These are phyloP conservation scores for Dendrobium nobile DNA, from an alignment of 106 monocot genomes.

Conservation along the genomic window DNA sequence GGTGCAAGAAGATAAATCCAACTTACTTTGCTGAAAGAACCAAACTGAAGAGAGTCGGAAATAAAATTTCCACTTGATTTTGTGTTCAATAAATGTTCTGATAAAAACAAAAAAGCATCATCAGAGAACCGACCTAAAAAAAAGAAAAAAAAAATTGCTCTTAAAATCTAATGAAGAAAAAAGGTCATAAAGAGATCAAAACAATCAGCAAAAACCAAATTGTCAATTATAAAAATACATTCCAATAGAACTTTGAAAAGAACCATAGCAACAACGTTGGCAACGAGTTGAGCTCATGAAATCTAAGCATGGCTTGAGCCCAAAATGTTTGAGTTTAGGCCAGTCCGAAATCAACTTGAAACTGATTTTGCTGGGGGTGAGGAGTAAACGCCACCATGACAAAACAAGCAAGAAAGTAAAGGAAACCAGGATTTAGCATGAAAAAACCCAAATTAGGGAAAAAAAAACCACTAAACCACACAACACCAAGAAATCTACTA, in stretches of 20 bases:
- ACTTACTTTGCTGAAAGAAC: constrained; percentile 5
- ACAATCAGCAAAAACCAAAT: not conserved
- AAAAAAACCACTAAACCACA: no score
- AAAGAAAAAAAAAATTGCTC: not conserved
- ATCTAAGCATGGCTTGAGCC: not conserved
- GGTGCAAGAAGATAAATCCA: not conserved
- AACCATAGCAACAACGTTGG: not conserved
- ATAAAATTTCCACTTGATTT: constrained; percentile 1
- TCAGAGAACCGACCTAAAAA: not conserved
- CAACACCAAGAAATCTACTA: no score
- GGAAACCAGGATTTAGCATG: no score
- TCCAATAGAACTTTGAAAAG: not conserved
- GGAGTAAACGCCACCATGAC: no score
- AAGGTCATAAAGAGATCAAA: not conserved
- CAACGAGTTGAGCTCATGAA: not conserved
- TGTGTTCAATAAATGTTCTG: constrained; percentile 3
- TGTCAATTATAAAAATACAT: not conserved
- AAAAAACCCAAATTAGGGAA: no score
- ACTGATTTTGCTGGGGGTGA: not conserved
- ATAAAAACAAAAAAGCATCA: not conserved
- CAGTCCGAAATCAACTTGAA: not conserved
- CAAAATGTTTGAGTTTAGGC: not conserved
- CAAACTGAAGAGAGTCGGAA: not conserved
- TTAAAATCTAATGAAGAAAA: not conserved
- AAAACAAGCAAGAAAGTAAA: no score